Percentiles rank a stretch among this genome's conserved stretches.
These are phyloP conservation scores for Metrosideros polymorpha DNA, from an alignment of 441 rosid species.

Conservation along the genomic window DNA sequence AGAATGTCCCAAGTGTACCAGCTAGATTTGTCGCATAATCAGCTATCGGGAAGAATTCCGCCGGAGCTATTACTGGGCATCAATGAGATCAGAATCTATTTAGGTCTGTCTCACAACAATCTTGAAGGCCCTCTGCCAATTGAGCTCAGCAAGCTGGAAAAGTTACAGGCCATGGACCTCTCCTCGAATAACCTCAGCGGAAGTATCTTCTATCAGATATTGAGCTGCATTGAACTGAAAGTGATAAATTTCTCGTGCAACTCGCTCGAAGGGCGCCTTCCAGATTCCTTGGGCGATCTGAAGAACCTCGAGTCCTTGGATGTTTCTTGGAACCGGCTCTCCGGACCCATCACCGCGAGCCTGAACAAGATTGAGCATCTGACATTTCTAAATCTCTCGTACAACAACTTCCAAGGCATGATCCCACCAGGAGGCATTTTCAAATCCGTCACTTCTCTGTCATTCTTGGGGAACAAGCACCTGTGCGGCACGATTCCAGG, in stretches of 20 bases:
- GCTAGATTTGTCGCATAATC: constrained; percentile 28
- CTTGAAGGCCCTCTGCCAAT: constrained; percentile 29
- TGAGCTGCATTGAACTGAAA: constrained; percentile 18
- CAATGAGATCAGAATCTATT: constrained; percentile 17
- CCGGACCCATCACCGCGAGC: constrained; percentile 21
- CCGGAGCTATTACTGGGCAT: constrained; percentile 11
- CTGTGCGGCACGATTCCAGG: constrained; percentile 22
- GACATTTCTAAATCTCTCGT: constrained; percentile 21
- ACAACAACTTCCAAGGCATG: constrained; percentile 18
- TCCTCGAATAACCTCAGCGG: constrained; percentile 23
- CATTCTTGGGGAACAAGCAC: constrained; percentile 18
- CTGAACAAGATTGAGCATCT: constrained; percentile 18
- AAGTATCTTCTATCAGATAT: constrained; percentile 21
- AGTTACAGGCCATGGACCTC: constrained; percentile 25
- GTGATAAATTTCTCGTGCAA: constrained; percentile 19
- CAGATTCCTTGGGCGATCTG: constrained; percentile 21
- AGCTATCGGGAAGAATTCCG: constrained; percentile 23
- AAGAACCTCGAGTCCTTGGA: constrained; percentile 20
- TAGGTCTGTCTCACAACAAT: constrained; percentile 25
- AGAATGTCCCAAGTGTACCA: constrained; percentile 14
- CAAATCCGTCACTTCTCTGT: constrained; percentile 8
- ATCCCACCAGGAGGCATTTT: constrained; percentile 31
- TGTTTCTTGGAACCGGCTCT: constrained; percentile 21
- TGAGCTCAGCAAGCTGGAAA: constrained; percentile 29
- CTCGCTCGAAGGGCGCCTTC: constrained; percentile 23